phyloP scores from a whole-genome alignment of 495 filamentous ascomycete genomes.

The Tuber umbilicatum region DNA sequence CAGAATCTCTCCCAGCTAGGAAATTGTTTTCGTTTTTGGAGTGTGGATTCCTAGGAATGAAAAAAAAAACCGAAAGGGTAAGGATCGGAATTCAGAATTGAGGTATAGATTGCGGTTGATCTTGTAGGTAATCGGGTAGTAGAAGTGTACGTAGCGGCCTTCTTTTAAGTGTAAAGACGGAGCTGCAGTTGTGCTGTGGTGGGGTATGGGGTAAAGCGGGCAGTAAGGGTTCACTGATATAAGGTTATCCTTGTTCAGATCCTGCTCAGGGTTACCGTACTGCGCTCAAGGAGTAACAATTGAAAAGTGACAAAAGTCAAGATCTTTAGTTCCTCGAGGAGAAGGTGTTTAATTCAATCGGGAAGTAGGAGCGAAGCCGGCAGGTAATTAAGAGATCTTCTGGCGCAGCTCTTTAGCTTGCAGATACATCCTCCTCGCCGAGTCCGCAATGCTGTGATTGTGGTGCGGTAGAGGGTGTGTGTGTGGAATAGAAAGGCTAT shows the following conservation, averaged over 20 bases:
- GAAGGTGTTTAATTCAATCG: constrained; percentile 5
- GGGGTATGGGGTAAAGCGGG: constrained; percentile 11
- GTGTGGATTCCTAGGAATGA: not conserved
- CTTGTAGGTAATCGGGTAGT: not conserved
- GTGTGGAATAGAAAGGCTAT: not conserved
- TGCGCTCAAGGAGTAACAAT: not conserved
- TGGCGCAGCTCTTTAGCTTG: constrained; percentile 32
- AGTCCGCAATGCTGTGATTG: not conserved
- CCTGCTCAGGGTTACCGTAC: not conserved
- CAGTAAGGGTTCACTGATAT: not conserved
- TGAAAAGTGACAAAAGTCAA: not conserved
- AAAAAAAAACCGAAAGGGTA: not conserved
- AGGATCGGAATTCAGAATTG: not conserved
- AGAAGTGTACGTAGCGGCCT: not conserved
- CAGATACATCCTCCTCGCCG: constrained; percentile 34
- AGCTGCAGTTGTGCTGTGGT: not conserved
- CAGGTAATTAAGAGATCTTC: constrained; percentile 39
- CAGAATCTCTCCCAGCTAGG: not conserved
- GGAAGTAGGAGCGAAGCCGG: not conserved
- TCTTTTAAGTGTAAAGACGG: not conserved
- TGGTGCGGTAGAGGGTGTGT: not conserved
- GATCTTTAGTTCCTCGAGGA: not conserved
- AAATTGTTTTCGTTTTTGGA: not conserved
- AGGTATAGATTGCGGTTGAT: not conserved
- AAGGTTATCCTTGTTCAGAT: not conserved